Percentiles rank a stretch among this genome's conserved stretches.
Conservation (phyloP, 2,329 filamentous ascomycete species). For the Trichoderma endophyticum region DNA sequence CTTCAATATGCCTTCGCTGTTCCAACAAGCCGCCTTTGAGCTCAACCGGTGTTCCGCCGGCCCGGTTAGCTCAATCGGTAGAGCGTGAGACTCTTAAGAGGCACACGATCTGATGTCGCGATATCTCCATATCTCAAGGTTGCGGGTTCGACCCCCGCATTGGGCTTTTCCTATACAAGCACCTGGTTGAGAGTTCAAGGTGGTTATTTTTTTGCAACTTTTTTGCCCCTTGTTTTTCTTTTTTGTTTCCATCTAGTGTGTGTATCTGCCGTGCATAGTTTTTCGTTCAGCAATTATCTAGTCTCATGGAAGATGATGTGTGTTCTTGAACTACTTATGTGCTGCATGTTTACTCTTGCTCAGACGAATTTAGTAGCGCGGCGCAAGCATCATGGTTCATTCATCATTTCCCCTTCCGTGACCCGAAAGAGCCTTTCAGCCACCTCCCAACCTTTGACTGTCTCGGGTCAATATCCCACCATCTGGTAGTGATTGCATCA, state of each 20-base stretch:
- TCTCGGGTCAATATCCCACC: no score
- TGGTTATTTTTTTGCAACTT: background rate
- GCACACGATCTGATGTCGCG: slow-evolving; percentile 18
- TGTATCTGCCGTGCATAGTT: no score
- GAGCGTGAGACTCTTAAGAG: slow-evolving; percentile 66
- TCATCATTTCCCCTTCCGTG: background rate
- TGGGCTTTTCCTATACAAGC: slow-evolving; percentile 38
- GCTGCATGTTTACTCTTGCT: no score
- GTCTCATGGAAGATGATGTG: background rate
- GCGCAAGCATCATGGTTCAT: background rate
- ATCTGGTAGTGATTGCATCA: no score
- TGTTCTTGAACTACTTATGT: no score
- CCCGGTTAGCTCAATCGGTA: slow-evolving; percentile 47
- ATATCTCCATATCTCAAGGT: slow-evolving; percentile 46
- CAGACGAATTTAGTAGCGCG: no score
- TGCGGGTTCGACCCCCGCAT: slow-evolving; percentile 52
- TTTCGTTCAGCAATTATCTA: no score
- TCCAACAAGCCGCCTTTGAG: background rate
- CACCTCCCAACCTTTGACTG: background rate
- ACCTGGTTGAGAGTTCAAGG: background rate
- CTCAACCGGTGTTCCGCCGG: slow-evolving; percentile 11
- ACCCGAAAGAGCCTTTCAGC: background rate
- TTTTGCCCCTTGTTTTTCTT: no score
- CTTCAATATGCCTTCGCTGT: background rate
- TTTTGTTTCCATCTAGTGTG: background rate